phyloP scores from a whole-genome alignment of 305 asterid species.

The Fraxinus paxiana region DNA sequence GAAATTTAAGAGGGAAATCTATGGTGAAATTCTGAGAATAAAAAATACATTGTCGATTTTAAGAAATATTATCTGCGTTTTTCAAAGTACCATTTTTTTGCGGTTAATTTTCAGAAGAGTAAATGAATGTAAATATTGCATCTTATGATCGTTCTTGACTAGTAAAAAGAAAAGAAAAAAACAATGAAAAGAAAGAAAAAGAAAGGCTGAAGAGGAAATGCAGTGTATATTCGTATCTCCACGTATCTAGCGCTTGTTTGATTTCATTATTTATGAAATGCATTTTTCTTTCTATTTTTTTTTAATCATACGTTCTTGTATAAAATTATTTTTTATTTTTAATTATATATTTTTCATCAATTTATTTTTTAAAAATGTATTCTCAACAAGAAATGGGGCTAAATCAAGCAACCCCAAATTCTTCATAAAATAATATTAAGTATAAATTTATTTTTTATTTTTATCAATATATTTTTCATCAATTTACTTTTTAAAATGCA shows the following conservation, averaged over 20 bases:
- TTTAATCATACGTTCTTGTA: no score
- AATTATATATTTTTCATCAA: no score
- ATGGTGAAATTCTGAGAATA: background rate
- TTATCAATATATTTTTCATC: no score
- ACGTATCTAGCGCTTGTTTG: background rate
- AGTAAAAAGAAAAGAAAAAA: background rate
- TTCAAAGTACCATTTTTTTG: background rate
- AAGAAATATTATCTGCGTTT: background rate
- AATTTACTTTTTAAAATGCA: no score
- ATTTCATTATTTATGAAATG: background rate
- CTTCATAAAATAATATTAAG: no score
- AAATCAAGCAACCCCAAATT: no score
- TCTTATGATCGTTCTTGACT: background rate
- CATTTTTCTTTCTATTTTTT: no score
- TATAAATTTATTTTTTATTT: no score
- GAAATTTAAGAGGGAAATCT: background rate
- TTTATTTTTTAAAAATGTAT: no score
- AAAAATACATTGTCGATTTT: background rate
- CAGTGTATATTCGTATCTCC: background rate
- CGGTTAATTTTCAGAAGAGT: no score
- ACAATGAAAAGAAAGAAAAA: background rate
- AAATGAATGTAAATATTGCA: background rate
- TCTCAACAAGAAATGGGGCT: no score
- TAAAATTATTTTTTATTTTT: no score
- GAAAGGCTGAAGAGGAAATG: background rate